A percentile compares a stretch with the other conserved stretches of the same genome.
phyloP scores from a whole-genome alignment of 192 early-diverging fungal genomes.

The Physocladia obscura region DNA sequence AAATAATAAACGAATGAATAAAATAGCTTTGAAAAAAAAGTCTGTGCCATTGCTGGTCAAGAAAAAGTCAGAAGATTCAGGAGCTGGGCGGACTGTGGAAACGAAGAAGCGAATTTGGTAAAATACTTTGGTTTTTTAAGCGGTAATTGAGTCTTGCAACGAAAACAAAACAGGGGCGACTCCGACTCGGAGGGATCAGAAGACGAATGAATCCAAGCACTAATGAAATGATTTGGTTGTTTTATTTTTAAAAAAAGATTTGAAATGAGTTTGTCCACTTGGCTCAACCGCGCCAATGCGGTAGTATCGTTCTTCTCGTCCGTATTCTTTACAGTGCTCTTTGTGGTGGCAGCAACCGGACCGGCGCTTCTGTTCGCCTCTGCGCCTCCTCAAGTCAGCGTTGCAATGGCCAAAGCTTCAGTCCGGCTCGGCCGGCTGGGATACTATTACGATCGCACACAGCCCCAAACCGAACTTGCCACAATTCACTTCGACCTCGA shows the following conservation, averaged over 20 bases:
- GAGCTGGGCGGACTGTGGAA: not conserved
- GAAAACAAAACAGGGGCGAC: not conserved
- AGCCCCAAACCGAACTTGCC: constrained; percentile 62
- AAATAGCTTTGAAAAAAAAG: constrained; percentile 20
- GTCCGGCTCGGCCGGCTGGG: constrained; percentile 33
- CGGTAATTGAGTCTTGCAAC: not conserved
- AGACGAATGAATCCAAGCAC: too few relatives aligned
- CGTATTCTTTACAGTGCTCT: constrained; percentile 57
- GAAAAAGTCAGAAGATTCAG: not conserved
- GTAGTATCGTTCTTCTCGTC: constrained; percentile 62
- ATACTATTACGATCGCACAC: constrained; percentile 37
- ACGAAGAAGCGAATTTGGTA: constrained; percentile 20
- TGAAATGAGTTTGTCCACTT: constrained; percentile 11
- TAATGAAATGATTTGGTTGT: too few relatives aligned
- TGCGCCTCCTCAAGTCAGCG: constrained; percentile 35
- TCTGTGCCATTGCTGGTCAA: constrained; percentile 3
- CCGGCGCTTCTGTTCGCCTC: constrained; percentile 35
- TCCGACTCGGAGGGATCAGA: not conserved
- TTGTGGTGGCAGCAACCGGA: constrained; percentile 52
- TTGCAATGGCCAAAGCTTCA: constrained; percentile 49
- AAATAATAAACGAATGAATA: too few relatives aligned
- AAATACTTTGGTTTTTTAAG: too few relatives aligned
- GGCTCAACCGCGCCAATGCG: constrained; percentile 49
- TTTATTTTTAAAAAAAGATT: too few relatives aligned
- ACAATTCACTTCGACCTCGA: constrained; percentile 64